Evolutionary conservation across 208 protist species (phyloP), one percentile per base, ranked within the genome.

Genomic region (Acanthamoeba lenticulata): DNA sequence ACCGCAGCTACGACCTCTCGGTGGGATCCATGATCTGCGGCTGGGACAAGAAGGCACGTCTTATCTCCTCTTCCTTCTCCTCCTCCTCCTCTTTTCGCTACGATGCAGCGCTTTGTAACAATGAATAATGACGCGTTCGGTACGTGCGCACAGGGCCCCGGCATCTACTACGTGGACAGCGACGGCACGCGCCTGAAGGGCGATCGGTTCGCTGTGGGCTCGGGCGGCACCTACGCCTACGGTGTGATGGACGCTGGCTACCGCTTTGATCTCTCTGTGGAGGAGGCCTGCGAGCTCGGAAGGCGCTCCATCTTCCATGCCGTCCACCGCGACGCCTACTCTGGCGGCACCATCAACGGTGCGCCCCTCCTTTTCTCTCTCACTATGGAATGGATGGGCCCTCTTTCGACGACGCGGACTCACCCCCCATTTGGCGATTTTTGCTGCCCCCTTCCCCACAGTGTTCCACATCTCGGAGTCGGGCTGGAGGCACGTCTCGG

Each of bases 201-300:
- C 65, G 95, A 99, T 91, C 67, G 99, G 38, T 99, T 99, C 97
- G 99, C 98, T 67, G 99, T 99, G 29, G 99, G 99, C 69, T 99
- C 98, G 29, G 99, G 99, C 55, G 99, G 99, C 65, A 99, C 99
- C 45, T 99, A 99, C 96, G 99, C 99, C 15, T 99, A 99, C 96
- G 99, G 99, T 97, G 97, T 99, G 47, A 97, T 99, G 36, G 99
- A 99, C 97, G 95, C 97, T 17, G 98, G 98, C 60, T 99, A 99
- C 97, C 92, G 97, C 77, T 97, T 97, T 90, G 97, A 99, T 85
- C 95, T 99, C n/a, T 97, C 95, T 17, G 97, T 98, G 17, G 99
- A 99, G 96, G 98, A 99, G 65, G 99, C 99, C 17, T 97, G 97
- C 94, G 99, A 99, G 77, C 97, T 99, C 29, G 99, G 98, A 24